These are phyloP conservation scores for Saccharomycopsis microspora DNA, from an alignment of 805 yeast genomes.

Conservation along the genomic window DNA sequence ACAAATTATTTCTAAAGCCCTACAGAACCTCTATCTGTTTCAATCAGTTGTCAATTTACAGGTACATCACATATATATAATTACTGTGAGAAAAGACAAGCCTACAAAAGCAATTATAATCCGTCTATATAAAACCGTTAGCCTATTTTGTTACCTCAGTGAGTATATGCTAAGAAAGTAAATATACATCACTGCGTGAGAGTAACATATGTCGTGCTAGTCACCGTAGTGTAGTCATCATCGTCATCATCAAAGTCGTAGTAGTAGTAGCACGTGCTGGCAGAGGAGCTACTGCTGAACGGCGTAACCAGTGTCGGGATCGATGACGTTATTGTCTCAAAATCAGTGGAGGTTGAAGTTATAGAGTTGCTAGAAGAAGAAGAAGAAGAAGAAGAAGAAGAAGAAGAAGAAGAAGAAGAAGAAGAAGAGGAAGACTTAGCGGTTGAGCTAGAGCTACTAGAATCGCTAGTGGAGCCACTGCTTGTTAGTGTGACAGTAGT, in stretches of 20 bases:
- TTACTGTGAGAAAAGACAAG: too few species aligned
- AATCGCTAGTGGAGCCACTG: neutral
- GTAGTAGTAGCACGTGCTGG: slow-evolving; percentile 11
- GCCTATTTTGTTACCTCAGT: too few species aligned
- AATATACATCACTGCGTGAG: neutral
- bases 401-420: neutral
- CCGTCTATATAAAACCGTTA: too few species aligned
- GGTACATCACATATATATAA: too few species aligned
- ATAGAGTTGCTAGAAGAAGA: neutral
- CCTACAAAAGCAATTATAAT: too few species aligned
- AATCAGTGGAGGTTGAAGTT: neutral
- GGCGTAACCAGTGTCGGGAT: slow-evolving; percentile 4
- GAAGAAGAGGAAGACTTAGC: neutral
- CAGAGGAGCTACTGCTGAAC: slow-evolving; percentile 6
- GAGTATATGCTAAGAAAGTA: too few species aligned
- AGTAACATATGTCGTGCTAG: slow-evolving; percentile 5
- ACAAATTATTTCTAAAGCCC: too few species aligned
- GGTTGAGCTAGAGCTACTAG: neutral
- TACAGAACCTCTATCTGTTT: too few species aligned
- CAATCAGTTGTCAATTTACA: too few species aligned
- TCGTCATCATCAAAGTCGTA: slow-evolving; percentile 10
- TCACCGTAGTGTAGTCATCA: slow-evolving; percentile 4
- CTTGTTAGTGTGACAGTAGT: neutral
- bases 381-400: neutral
- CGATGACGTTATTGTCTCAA: slow-evolving; percentile 7